Evolutionary conservation across 768 basidiomycete genomes (phyloP), one percentile per base, ranked within the genome.

Genomic region (Calvatia gigantea): DNA sequence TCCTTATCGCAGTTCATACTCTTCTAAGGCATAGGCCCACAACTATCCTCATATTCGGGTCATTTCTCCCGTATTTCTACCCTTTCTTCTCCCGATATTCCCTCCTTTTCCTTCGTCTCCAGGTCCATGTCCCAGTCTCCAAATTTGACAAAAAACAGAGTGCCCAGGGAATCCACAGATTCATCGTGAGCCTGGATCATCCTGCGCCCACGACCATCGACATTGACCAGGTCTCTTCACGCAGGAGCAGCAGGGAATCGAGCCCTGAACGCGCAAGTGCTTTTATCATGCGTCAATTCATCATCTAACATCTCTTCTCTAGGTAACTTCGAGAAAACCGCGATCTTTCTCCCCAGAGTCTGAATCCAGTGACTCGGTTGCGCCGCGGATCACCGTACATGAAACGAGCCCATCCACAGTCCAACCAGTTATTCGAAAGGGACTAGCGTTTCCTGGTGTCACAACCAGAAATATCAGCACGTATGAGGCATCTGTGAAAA

Each of bases 201-300:
- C 46, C 39, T 25, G 7, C 27, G 19, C 45, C 29, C 27, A 6
- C 33, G 15, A 21, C 41, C 25, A 32, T 51, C 17, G 42, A 29
- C n/a, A 1, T 11, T 61, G 9, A 55, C 38, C 4, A 15, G n/a
- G n/a, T n/a, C n/a, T n/a, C n/a, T 35, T 46, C 25, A 48, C 46
- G 50, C 65, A 85, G 82, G 59, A 85, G 80, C 65, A 84, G 83
- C 64, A 71, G 80, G 48, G 82, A 82, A 58, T 79, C 80, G 19
- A 83, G 83, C 35, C 80, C 80, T 42, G 69, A 61, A 50, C 63
- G 71, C 58, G 80, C 82, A 57, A 64, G 77, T 65, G 54, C n/a
- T 31, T 37, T n/a, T 29, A 37, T 46, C 25, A 45, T 27, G 37
- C 42, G n/a, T 31, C 35, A 33, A 48, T 43, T 48, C 9, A 42